phyloP scores from a whole-genome alignment of 1,284 basidiomycete species.

The Sanghuangporus sanghuang region DNA sequence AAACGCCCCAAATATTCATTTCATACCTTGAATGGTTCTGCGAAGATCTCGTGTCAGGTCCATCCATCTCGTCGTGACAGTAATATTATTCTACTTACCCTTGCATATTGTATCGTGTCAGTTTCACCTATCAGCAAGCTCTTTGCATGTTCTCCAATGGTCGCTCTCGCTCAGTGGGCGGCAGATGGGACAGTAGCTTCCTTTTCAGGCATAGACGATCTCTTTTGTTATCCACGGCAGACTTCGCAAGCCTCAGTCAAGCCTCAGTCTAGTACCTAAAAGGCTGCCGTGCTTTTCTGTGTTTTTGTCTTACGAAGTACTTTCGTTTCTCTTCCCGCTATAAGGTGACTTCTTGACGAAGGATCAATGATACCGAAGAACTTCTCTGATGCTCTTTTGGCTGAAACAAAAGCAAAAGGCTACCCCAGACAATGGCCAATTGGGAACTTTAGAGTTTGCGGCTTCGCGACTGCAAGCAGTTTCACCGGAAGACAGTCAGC shows the following conservation, averaged over 20 bases:
- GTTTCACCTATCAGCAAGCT: too few species aligned
- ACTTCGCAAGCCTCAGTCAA: not conserved
- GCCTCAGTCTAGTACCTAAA: not conserved
- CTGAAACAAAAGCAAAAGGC: not conserved
- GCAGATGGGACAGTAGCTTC: not conserved
- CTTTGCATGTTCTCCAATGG: too few species aligned
- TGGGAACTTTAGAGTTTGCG: not conserved
- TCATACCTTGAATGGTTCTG: too few species aligned
- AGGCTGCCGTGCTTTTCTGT: not conserved
- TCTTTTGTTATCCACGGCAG: not conserved
- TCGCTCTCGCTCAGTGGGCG: too few species aligned
- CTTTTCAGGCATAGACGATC: not conserved
- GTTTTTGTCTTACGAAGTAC: not conserved
- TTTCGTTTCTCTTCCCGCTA: not conserved
- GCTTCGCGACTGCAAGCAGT: not conserved
- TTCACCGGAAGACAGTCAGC: not conserved
- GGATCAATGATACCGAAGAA: not conserved
- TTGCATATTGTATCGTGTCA: too few species aligned
- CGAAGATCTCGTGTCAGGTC: too few species aligned
- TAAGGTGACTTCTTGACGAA: not conserved
- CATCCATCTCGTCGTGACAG: too few species aligned
- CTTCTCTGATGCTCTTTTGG: not conserved
- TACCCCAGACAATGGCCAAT: not conserved
- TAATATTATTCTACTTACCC: too few species aligned
- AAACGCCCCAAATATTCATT: too few species aligned